Base-by-base conservation (phyloP, 2,329 filamentous ascomycete species). In the Grosmannia huntii region DNA sequence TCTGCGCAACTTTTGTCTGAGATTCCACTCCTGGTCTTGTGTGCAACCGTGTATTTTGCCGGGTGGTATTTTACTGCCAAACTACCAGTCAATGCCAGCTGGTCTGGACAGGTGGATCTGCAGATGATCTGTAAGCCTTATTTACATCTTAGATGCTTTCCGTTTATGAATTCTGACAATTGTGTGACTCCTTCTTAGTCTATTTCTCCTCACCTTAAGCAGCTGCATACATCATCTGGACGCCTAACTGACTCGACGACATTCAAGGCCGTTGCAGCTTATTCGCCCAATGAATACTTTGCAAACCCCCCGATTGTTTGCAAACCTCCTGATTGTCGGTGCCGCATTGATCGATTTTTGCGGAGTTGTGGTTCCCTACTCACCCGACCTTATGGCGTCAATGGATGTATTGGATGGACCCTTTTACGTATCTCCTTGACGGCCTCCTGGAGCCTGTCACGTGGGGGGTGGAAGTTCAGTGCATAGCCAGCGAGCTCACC, bases 61-160 rank as follows among this genome's bases (percentile, higher is more conserved):
- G 68, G 48, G 3, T 92, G 87, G 81, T 95, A 95, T 75, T 95
- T 90, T 68, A 88, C 89, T 1, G 81, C 94, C 57, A 88, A 87
- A 1, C 78, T 92, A 9, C 21, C 33, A 1, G 23, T 27, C 11
- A 28, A 6, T 7, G 48, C 23, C 23, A 12, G 23, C 23, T 1
- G 6, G 5, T 50, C 48, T 5, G 48, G 48, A 10, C 48, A 50
- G 14, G 25, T 50, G 7, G 28, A 28, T 50, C 48, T 50, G 25
- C 23, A 50, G 48, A 50, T 50, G 48, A 50, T 50, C 23, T 28
- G 23, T 50, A 16, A 19, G 23, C 4, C 4, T 14, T 16, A 33
- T 9, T 33, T 5, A 28, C 28, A 7, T 28, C 28, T 33, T 33
- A 9, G 31, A 33, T 33, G 31, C 31, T 10, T 10, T 33, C 9